Base-by-base conservation (phyloP, 768 basidiomycete species). In the Thelephora ganbajun region DNA sequence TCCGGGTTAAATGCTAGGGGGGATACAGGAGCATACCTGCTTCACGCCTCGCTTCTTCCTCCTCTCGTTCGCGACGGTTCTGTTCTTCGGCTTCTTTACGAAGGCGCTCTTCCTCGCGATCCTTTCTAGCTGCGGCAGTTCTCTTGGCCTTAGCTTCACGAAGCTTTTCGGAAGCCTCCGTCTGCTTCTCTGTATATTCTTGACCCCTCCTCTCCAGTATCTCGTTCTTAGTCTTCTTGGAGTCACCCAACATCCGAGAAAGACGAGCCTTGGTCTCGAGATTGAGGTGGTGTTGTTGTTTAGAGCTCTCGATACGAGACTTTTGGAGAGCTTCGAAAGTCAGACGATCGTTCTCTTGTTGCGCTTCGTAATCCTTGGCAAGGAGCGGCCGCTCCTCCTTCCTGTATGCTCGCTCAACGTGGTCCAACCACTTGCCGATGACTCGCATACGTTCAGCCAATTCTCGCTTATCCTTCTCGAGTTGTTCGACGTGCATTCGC, bases 381-480 rank as follows among this genome's bases (percentile, higher is more conserved):
- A 97, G 73, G 2, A 98, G 70, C 0, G 92, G 85, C 5, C 80
- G 75, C 61, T 98, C 94, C 44, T 91, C 92, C 63, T 91, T 90
- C 55, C 94, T 83, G 66, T 83, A 87, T 0, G 93, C 92, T 47
- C 92, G 89, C 66, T 98, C 94, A 61, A 86, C 62, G 66, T 99
- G 94, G 60, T 98, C 96, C 56, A 97, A 76, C 20, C 92, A 83
- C 67, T 98, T 98, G 34, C 80, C 61, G 39, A 82, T 73, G 53
- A 93, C 77, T 19, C 90, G 81, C 43, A 94, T 72, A 18, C 84
- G 76, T 56, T 91, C 86, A 49, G 72, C 74, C 53, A 88, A 69
- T 54, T 91, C 86, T 57, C 79, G 83, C 73, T 92, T 94, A 68
- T 98, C 93, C 68, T 94, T 96, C 68, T 96, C 96, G 41, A 97